Base-by-base conservation (phyloP, 768 basidiomycete species). In the Serpula lacrymans region DNA sequence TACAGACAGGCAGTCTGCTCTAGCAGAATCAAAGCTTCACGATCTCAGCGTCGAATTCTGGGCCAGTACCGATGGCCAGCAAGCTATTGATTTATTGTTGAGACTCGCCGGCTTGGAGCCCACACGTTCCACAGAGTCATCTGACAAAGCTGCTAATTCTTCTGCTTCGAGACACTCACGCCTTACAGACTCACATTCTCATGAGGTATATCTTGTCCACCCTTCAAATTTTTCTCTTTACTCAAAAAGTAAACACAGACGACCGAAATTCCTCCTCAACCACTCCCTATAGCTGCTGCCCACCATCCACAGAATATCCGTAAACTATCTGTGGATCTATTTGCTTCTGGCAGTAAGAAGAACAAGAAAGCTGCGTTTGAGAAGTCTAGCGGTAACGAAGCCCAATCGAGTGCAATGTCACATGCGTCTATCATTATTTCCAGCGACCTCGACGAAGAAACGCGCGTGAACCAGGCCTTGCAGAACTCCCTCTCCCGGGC, bases 201-300 rank as follows among this genome's bases (percentile, higher is more conserved):
- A n/a, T n/a, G n/a, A n/a, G n/a, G n/a, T n/a, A n/a, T n/a, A n/a
- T n/a, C n/a, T n/a, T n/a, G n/a, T n/a, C n/a, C n/a, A n/a, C n/a
- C n/a, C n/a, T n/a, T n/a, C n/a, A n/a, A n/a, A n/a, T n/a, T n/a
- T n/a, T n/a, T n/a, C n/a, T n/a, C n/a, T n/a, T n/a, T n/a, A n/a
- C n/a, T n/a, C n/a, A n/a, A n/a, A n/a, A n/a, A n/a, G n/a, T n/a
- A n/a, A n/a, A n/a, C n/a, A n/a, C n/a, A n/a, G n/a, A n/a, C n/a
- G n/a, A n/a, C n/a, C n/a, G n/a, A n/a, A n/a, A n/a, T n/a, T n/a
- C n/a, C n/a, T n/a, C n/a, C n/a, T n/a, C n/a, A n/a, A n/a, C 13
- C 41, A 5, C 61, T 72, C 9, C 73, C 71, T 2, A 56, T 72
- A 18, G 69, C 72, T 20, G 74, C 74, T 11, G 74, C 74, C 0